These are phyloP conservation scores for Vaccinium darrowii DNA, from an alignment of 148 eudicot species.

Conservation along the genomic window DNA sequence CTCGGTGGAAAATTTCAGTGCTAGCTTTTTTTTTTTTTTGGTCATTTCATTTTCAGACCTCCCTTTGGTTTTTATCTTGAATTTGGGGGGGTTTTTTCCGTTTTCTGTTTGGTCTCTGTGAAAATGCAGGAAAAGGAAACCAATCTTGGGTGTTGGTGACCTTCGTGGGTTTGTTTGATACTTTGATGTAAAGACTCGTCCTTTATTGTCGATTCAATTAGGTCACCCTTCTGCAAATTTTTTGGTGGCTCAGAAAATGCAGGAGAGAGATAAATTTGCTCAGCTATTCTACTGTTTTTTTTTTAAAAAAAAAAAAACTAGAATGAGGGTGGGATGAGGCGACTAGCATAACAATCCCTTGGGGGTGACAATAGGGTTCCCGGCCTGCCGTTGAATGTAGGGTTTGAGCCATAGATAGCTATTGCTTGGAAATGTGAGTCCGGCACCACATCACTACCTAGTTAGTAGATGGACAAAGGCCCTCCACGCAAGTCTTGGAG, in stretches of 20 bases:
- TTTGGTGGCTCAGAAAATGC: neutral
- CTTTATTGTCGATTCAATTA: neutral
- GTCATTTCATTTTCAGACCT: neutral
- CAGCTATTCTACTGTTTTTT: neutral
- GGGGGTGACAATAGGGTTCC: too few relatives aligned
- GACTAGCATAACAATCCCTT: too few relatives aligned
- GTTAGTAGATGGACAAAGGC: too few relatives aligned
- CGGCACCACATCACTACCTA: too few relatives aligned
- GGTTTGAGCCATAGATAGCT: too few relatives aligned
- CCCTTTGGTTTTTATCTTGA: neutral
- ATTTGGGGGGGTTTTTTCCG: neutral
- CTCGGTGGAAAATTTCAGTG: neutral
- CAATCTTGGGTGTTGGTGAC: neutral
- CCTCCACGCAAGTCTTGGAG: too few relatives aligned
- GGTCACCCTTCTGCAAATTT: constrained; percentile 4
- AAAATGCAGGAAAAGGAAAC: neutral
- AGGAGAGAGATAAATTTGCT: neutral
- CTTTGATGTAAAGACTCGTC: neutral
- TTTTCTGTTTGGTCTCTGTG: neutral
- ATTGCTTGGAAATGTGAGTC: too few relatives aligned
- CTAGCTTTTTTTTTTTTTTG: neutral
- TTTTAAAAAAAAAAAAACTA: neutral
- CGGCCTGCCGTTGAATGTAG: too few relatives aligned
- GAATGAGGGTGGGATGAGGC: too few relatives aligned
- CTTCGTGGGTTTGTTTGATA: neutral